Evolutionary conservation across 768 basidiomycete species (phyloP).

Genomic region (Cytidiella melzeri): DNA sequence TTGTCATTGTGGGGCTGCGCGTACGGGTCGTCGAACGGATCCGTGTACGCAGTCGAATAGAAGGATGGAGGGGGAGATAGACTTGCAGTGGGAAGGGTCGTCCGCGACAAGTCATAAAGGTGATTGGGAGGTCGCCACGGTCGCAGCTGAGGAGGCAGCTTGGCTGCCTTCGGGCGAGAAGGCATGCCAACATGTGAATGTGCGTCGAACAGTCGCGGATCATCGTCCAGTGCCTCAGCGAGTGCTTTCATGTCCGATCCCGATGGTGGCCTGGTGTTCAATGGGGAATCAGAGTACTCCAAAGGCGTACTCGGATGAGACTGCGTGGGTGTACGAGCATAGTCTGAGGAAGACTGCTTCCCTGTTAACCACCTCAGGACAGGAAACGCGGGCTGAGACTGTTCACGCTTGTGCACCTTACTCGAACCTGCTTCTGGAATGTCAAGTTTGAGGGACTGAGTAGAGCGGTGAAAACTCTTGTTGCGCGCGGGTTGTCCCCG

Average conservation of each 20-base stretch:
- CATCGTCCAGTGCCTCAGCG: slow-evolving; percentile 27
- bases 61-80: slow-evolving; percentile 34
- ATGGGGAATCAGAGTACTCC: slow-evolving; percentile 14
- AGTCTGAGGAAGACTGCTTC: slow-evolving; percentile 21
- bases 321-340: slow-evolving; percentile 3
- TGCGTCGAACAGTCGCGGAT: slow-evolving; percentile 18
- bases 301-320: slow-evolving; percentile 9
- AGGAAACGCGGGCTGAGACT: slow-evolving; percentile 16
- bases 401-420: slow-evolving; percentile 1
- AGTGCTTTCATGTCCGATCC: slow-evolving; percentile 22
- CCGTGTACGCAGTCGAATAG: slow-evolving; percentile 13
- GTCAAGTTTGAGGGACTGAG: slow-evolving; percentile 8
- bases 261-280: slow-evolving; percentile 22
- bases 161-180: slow-evolving; percentile 19
- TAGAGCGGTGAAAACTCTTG: not conserved
- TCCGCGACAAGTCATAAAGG: slow-evolving; percentile 44
- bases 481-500: slow-evolving; percentile 1
- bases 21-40: slow-evolving; percentile 20
- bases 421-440: not conserved
- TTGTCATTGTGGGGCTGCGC: slow-evolving; percentile 15
- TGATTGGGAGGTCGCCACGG: slow-evolving; percentile 19
- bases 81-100: slow-evolving; percentile 58
- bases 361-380: slow-evolving; percentile 43
- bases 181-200: slow-evolving; percentile 18
- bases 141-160: slow-evolving; percentile 18